phyloP scores from a whole-genome alignment of 2,329 filamentous ascomycete species.

The Macrophomina phaseolina region DNA sequence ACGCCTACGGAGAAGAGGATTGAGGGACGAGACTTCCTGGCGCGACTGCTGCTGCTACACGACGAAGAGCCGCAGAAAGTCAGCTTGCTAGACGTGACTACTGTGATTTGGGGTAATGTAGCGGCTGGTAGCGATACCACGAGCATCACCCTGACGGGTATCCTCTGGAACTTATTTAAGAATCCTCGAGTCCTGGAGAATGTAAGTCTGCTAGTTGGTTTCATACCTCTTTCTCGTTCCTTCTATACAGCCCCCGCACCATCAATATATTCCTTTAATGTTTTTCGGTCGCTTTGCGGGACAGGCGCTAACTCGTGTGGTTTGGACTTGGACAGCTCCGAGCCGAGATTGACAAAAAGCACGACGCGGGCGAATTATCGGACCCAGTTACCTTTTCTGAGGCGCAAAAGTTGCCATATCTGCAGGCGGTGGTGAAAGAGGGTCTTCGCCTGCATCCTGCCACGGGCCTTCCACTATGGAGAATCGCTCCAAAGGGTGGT shows the following conservation, averaged over 20 bases:
- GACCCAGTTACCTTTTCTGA: not conserved
- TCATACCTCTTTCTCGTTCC: too few relatives aligned
- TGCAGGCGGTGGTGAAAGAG: not conserved
- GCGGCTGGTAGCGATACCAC: slow-evolving; percentile 54
- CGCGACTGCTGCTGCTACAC: slow-evolving; percentile 50
- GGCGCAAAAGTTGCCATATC: slow-evolving; percentile 18
- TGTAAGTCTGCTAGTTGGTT: too few relatives aligned
- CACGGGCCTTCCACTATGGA: not conserved
- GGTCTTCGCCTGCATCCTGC: not conserved
- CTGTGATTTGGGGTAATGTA: slow-evolving; percentile 41
- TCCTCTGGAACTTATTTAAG: slow-evolving; percentile 54
- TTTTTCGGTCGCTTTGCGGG: too few relatives aligned
- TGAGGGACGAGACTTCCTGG: slow-evolving; percentile 40
- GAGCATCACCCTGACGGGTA: slow-evolving; percentile 52
- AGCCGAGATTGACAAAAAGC: not conserved
- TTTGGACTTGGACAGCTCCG: not conserved
- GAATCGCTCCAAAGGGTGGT: not conserved
- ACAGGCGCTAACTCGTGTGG: too few relatives aligned
- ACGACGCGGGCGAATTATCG: not conserved
- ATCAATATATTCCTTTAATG: not conserved
- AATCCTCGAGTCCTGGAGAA: slow-evolving; percentile 31
- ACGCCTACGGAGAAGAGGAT: not conserved
- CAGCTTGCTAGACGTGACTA: slow-evolving; percentile 44
- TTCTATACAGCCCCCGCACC: slow-evolving; percentile 26
- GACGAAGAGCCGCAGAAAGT: slow-evolving; percentile 51